Percentiles rank a stretch among this genome's conserved stretches.
Conservation (phyloP, 768 basidiomycete species). For the Daedaleopsis sinensis region DNA sequence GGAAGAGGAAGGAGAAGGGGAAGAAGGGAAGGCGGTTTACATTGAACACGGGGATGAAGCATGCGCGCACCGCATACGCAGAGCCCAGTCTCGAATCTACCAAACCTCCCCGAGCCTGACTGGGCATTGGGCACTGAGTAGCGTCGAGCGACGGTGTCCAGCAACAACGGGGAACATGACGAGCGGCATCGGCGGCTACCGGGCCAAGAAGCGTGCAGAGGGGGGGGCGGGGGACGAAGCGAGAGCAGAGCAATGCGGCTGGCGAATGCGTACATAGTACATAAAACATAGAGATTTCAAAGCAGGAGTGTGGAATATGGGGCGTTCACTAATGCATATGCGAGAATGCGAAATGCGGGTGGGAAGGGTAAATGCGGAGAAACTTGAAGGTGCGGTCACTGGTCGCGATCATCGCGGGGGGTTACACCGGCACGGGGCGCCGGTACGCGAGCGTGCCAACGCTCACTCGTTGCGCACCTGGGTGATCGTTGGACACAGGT, state of each 20-base stretch:
- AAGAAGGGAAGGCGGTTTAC: background rate
- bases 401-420: background rate
- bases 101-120: background rate
- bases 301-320: background rate
- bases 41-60: background rate
- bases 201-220: background rate
- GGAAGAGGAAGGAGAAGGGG: background rate
- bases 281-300: background rate
- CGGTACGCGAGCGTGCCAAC: background rate
- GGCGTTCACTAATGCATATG: background rate
- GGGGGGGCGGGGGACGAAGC: background rate
- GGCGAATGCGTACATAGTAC: background rate
- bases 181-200: background rate
- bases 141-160: background rate
- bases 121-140: slow-evolving; percentile 20
- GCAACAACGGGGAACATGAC: background rate
- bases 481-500: background rate
- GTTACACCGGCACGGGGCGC: background rate
- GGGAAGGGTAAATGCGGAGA: background rate
- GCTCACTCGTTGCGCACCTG: slow-evolving; percentile 27
- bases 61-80: background rate
- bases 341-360: slow-evolving; percentile 11
- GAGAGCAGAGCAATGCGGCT: slow-evolving; percentile 7
- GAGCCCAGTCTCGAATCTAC: slow-evolving; percentile 17
- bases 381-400: background rate